These are phyloP conservation scores for Phialemoniopsis sp. DNA, from an alignment of 2,329 filamentous ascomycete species.

Conservation along the genomic window DNA sequence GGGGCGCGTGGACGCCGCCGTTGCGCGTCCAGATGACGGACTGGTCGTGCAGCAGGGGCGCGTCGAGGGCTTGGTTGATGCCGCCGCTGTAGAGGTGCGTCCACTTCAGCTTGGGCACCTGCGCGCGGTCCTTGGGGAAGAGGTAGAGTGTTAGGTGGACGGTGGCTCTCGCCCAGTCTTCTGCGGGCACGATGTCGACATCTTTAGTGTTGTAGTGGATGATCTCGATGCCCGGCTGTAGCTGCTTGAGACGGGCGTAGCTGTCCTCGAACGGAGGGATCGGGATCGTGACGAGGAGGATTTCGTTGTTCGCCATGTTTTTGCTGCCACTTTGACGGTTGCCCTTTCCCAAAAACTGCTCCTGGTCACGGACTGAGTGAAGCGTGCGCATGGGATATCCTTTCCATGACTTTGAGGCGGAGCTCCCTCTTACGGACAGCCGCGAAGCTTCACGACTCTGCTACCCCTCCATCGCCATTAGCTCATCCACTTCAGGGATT, in stretches of 20 bases:
- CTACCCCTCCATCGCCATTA: no score
- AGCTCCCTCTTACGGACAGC: no score
- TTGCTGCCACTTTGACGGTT: no score
- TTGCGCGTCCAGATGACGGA: constrained; percentile 5
- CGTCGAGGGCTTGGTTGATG: constrained; percentile 5
- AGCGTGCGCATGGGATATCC: no score
- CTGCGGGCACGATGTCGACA: neutral
- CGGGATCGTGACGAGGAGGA: constrained; percentile 3
- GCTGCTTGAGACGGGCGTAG: constrained; percentile 1
- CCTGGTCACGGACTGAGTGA: no score
- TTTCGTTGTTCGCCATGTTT: neutral
- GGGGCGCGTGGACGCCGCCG: constrained; percentile 5
- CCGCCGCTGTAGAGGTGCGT: constrained; percentile 7
- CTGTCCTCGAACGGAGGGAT: constrained; percentile 1
- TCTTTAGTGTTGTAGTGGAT: constrained; percentile 4
- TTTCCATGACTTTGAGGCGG: no score
- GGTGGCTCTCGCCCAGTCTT: constrained; percentile 5
- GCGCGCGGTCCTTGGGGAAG: constrained; percentile 1
- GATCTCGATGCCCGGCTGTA: constrained; percentile 2
- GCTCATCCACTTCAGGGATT: no score
- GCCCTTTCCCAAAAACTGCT: no score
- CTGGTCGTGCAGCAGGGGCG: constrained; percentile 3
- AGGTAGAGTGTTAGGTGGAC: constrained; percentile 6
- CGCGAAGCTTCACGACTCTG: no score
- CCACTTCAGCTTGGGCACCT: constrained; percentile 5